These are phyloP conservation scores for Lindgomyces ingoldianus DNA, from an alignment of 495 filamentous ascomycete species.

Conservation along the genomic window DNA sequence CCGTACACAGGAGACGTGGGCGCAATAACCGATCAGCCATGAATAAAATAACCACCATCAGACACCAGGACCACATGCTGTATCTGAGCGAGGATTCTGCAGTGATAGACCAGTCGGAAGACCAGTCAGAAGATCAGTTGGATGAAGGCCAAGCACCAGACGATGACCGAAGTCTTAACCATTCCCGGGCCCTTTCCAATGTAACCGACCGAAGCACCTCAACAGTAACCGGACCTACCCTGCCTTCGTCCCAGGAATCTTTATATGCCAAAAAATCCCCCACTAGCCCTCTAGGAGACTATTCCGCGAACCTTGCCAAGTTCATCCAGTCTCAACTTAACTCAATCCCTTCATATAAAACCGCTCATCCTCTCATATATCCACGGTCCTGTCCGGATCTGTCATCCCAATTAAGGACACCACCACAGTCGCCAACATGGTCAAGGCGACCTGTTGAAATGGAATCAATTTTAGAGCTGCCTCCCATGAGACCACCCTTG, in stretches of 20 bases:
- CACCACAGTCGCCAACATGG: conserved; percentile 18
- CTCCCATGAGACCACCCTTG: conserved; percentile 27
- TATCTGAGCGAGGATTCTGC: conserved; percentile 10
- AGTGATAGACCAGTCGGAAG: neutral
- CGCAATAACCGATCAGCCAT: neutral
- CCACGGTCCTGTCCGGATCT: conserved; percentile 28
- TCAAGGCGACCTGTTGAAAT: conserved; percentile 1
- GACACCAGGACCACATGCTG: conserved; percentile 17
- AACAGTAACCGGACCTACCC: conserved; percentile 8
- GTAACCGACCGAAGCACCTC: conserved; percentile 18
- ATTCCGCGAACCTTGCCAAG: conserved; percentile 28
- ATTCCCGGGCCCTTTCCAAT: conserved; percentile 14
- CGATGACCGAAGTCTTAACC: neutral
- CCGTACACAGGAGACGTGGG: conserved; percentile 5
- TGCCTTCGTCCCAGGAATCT: neutral
- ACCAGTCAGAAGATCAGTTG: neutral
- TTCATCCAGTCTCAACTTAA: conserved; percentile 27
- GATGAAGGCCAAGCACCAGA: neutral
- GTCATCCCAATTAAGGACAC: neutral
- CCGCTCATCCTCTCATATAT: neutral
- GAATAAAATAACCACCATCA: neutral
- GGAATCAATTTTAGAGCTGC: conserved; percentile 13
- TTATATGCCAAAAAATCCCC: neutral
- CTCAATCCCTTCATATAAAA: conserved; percentile 23
- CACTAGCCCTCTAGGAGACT: conserved; percentile 15